Evolutionary conservation across 2,329 filamentous ascomycete genomes (phyloP).

Genomic region (Ramularia collo-cygni): DNA sequence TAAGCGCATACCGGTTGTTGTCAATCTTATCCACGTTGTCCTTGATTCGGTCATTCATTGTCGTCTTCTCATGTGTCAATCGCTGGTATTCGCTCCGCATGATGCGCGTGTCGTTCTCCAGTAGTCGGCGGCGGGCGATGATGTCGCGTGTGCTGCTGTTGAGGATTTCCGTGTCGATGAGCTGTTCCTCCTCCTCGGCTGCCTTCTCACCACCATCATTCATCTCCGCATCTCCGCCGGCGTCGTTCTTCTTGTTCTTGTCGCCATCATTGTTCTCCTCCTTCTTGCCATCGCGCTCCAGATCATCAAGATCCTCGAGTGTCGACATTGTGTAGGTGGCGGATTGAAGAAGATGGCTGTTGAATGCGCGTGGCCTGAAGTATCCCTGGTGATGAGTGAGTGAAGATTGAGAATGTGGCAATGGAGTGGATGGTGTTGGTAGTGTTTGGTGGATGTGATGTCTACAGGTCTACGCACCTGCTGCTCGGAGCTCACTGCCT

Average conservation of each 20-base stretch:
- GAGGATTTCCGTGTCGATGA: constrained; percentile 89
- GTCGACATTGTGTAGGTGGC: constrained; percentile 62
- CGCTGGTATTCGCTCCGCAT: constrained; percentile 97
- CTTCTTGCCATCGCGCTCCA: constrained; percentile 73
- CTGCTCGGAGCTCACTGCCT: no score
- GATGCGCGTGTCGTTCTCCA: constrained; percentile 96
- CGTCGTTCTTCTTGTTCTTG: constrained; percentile 51
- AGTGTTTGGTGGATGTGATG: no score
- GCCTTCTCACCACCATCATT: constrained; percentile 63
- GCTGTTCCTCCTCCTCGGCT: constrained; percentile 63
- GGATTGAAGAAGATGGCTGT: background rate
- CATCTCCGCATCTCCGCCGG: constrained; percentile 76
- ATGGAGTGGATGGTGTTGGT: no score
- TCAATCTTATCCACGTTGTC: constrained; percentile 98
- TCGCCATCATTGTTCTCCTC: constrained; percentile 48
- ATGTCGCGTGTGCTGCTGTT: constrained; percentile 92
- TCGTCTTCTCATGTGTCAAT: constrained; percentile 86
- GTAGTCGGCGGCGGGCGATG: constrained; percentile 76
- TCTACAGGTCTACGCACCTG: no score
- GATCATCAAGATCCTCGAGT: constrained; percentile 83
- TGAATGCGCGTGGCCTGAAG: background rate
- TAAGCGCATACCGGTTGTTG: constrained; percentile 75
- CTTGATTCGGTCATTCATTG: constrained; percentile 98
- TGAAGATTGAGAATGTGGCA: no score
- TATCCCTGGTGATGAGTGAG: no score